A percentile compares a stretch with the other conserved stretches of the same genome.
Evolutionary conservation across 148 eudicot species (phyloP).

Genomic region (Fagopyrum esculentum): DNA sequence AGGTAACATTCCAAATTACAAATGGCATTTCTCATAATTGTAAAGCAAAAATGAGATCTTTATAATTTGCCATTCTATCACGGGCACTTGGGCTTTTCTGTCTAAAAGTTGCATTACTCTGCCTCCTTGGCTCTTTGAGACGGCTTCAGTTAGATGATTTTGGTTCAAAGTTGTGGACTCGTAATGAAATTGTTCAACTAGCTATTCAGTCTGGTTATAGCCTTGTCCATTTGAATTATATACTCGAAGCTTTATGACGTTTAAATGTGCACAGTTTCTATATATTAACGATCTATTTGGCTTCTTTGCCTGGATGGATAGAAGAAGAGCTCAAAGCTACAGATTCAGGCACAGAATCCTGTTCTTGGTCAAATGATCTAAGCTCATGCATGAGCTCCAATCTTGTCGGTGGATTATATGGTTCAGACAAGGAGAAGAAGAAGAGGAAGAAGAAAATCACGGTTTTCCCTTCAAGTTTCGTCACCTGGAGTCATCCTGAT

Average conservation of each 20-base stretch:
- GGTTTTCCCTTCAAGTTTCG: not conserved
- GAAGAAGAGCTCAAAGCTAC: not conserved
- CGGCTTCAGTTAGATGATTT: not conserved
- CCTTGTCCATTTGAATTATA: not conserved
- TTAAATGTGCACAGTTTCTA: not conserved
- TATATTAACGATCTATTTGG: not conserved
- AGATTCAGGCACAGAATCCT: not conserved
- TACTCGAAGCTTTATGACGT: not conserved
- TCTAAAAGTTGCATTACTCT: not conserved
- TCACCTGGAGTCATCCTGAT: not conserved
- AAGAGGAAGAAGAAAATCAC: conserved; percentile 4
- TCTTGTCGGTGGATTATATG: not conserved
- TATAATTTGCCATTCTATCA: not conserved
- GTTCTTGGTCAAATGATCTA: not conserved
- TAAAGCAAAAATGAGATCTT: not conserved
- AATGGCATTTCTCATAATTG: not conserved
- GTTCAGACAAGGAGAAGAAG: not conserved
- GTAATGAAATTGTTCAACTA: not conserved
- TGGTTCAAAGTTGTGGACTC: not conserved
- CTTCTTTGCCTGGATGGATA: not conserved
- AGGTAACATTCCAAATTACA: not conserved
- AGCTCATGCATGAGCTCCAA: not conserved
- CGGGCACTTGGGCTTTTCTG: not conserved
- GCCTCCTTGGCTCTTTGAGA: not conserved
- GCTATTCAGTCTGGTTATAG: not conserved